Conservation (phyloP, 2,329 filamentous ascomycete species). For the Pseudogymnoascus sp. region DNA sequence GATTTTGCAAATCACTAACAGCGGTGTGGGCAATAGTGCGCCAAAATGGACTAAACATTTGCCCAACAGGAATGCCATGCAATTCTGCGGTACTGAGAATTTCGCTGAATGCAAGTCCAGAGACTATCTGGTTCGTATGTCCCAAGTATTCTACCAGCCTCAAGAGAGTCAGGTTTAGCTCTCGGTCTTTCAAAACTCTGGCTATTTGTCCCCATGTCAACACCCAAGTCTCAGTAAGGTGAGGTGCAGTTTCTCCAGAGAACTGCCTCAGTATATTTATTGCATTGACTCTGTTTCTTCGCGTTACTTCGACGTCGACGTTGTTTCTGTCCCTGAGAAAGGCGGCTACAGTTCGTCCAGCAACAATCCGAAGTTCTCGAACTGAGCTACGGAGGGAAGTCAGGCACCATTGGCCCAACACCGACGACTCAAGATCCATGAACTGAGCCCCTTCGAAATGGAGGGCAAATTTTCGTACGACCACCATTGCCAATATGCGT, state of each 20-base stretch:
- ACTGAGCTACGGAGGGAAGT: constrained; percentile 74
- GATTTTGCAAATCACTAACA: constrained; percentile 69
- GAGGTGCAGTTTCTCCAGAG: constrained; percentile 57
- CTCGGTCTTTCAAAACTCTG: constrained; percentile 65
- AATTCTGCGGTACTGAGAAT: constrained; percentile 63
- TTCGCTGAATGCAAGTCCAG: constrained; percentile 76
- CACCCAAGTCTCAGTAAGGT: constrained; percentile 74
- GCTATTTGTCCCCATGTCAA: constrained; percentile 77
- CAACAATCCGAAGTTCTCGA: constrained; percentile 74
- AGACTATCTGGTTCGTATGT: constrained; percentile 69
- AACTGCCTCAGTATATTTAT: constrained; percentile 64
- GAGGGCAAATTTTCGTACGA: constrained; percentile 58
- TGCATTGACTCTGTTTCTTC: constrained; percentile 59
- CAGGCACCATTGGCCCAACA: constrained; percentile 70
- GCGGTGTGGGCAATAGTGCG: constrained; percentile 71
- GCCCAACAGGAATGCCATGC: constrained; percentile 51
- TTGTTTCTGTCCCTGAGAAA: constrained; percentile 37
- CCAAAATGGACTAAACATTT: constrained; percentile 83
- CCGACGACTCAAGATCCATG: constrained; percentile 58
- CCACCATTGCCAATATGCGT: constrained; percentile 62
- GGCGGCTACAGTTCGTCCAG: constrained; percentile 42
- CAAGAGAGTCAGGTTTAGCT: constrained; percentile 77
- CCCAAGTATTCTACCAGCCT: constrained; percentile 81
- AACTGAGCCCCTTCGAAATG: constrained; percentile 54
- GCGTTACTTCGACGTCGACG: constrained; percentile 39